Base-by-base conservation (phyloP, 2,329 filamentous ascomycete genomes). In the Rachicladosporium sp. region DNA sequence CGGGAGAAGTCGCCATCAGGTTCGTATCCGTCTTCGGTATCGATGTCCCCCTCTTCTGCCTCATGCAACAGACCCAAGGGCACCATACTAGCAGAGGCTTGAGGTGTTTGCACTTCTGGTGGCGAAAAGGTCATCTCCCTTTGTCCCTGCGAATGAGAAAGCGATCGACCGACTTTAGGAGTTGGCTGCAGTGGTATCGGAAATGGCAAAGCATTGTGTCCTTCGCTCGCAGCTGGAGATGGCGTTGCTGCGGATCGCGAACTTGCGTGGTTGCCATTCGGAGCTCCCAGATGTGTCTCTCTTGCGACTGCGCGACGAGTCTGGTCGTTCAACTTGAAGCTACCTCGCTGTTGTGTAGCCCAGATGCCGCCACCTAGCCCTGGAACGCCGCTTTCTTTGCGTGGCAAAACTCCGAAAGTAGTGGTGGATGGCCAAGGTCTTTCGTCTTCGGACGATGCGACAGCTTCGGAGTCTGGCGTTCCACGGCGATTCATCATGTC, bases 401-500 rank as follows among this genome's bases (percentile, higher is more conserved):
- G 42, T 21, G 50, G 50, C 15, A 50, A 51, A 45, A 43, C 56
- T 69, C 49, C 74, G 70, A 56, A 58, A 19, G 50, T 77, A 71
- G 44, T 94, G 82, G 42, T 69, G 32, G 50, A 42, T 21, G 55
- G 55, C 55, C 55, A 58, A 4, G 55, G 55, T 27, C 51, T 73
- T 61, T 98, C 91, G 59, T 96, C 91, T 60, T 96, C 91, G 8
- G 88, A 95, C 49, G 89, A 96, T 38, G 82, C 87, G 43, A 96
- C 68, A 37, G 85, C 89, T 58, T 96, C 89, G 3, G 88, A 95
- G 57, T 96, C 91, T 13, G 89, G 89, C 1, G 89, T 95, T 6
- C 86, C 87, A 39, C 83, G 82, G 51, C 88, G 77, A 41, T 79
- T 42, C 33, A 21, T 36, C 10, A 10, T 29, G 19, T 12, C 29